Conservation (phyloP, 2,329 filamentous ascomycete genomes). For the Cladosporium sp. region DNA sequence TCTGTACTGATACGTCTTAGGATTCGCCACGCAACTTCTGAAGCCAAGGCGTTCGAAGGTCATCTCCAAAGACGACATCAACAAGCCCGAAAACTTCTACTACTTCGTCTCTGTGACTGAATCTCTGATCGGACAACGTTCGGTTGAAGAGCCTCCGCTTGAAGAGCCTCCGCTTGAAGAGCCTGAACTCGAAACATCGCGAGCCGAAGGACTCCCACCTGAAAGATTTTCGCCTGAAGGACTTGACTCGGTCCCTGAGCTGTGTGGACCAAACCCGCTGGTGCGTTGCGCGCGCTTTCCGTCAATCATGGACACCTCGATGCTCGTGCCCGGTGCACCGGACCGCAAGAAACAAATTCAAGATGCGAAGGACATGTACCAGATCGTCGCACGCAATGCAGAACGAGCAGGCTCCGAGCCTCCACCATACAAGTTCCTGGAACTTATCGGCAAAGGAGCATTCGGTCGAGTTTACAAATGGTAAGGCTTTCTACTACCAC, state of each 20-base stretch:
- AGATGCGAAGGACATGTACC: slow-evolving; percentile 72
- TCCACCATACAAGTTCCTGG: slow-evolving; percentile 68
- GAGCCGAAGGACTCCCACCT: not conserved
- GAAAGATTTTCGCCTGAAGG: not conserved
- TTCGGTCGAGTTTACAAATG: slow-evolving; percentile 75
- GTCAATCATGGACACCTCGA: slow-evolving; percentile 17
- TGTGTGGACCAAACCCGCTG: not conserved
- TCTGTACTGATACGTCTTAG: not conserved
- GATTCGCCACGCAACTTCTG: not conserved
- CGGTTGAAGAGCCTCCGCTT: not conserved
- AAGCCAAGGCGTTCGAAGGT: not conserved
- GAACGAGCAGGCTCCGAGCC: slow-evolving; percentile 60
- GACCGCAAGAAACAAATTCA: slow-evolving; percentile 64
- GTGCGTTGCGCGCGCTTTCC: not conserved
- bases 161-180: not conserved
- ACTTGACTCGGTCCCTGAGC: not conserved
- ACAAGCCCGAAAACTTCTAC: not conserved
- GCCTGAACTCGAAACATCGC: not conserved
- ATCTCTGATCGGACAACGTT: not conserved
- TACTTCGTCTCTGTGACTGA: not conserved
- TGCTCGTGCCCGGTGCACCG: slow-evolving; percentile 23
- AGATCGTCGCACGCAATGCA: slow-evolving; percentile 63
- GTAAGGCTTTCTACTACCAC: slow-evolving; percentile 27
- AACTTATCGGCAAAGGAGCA: slow-evolving; percentile 74
- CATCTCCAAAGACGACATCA: not conserved